These are phyloP conservation scores for Picea glauca DNA, from an alignment of 75 land plant genomes.

Conservation along the genomic window DNA sequence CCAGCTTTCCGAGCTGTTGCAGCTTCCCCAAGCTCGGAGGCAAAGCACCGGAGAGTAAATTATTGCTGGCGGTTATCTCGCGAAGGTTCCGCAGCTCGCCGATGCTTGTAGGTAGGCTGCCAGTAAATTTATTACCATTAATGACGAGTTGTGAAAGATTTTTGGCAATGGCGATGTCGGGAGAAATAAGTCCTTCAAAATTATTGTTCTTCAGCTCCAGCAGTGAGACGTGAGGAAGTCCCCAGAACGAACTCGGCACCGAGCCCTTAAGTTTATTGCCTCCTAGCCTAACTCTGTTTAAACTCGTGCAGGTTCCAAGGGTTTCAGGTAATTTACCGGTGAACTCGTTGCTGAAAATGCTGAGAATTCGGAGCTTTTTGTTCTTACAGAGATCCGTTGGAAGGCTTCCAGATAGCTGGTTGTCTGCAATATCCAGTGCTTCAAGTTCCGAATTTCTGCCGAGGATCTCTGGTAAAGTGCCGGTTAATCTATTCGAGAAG, in stretches of 20 bases:
- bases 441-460: constrained; percentile 45
- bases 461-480: constrained; percentile 38
- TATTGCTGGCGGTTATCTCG: constrained; percentile 27
- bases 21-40: constrained; percentile 29
- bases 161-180: constrained; percentile 26
- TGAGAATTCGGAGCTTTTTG: constrained; percentile 49
- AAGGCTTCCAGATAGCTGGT: constrained; percentile 51
- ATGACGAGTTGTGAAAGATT: constrained; percentile 36
- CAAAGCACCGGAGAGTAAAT: constrained; percentile 37
- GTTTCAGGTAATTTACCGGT: constrained; percentile 46
- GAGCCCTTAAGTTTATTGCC: constrained; percentile 49
- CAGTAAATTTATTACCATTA: constrained; percentile 23
- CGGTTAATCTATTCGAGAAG: constrained; percentile 45
- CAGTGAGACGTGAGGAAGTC: constrained; percentile 40
- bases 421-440: constrained; percentile 53
- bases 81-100: constrained; percentile 36
- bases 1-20: constrained; percentile 25
- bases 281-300: constrained; percentile 43
- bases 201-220: constrained; percentile 59
- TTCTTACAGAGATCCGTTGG: constrained; percentile 52
- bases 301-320: constrained; percentile 48
- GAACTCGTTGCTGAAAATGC: constrained; percentile 54
- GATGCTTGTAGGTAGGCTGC: constrained; percentile 44
- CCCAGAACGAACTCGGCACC: constrained; percentile 57
- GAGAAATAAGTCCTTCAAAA: constrained; percentile 49